These are phyloP conservation scores for Trametes hirsuta DNA, from an alignment of 1,284 basidiomycete species.

Conservation along the genomic window DNA sequence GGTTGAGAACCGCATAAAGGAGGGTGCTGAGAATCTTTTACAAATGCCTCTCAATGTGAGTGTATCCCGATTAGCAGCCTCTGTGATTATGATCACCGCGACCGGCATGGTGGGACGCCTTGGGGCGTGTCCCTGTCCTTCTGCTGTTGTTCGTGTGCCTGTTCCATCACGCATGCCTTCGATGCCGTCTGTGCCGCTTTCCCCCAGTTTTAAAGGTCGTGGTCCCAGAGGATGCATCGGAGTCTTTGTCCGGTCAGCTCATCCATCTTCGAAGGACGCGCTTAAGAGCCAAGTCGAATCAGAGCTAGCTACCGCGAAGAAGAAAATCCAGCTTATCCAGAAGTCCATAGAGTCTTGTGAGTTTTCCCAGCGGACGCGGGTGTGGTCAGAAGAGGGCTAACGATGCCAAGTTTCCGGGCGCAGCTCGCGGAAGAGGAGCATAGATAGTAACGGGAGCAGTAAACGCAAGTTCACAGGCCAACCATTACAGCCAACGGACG, in stretches of 20 bases:
- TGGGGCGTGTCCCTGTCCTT: not conserved
- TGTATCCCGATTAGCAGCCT: constrained; percentile 5
- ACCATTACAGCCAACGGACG: constrained; percentile 16
- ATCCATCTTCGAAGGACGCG: constrained; percentile 47
- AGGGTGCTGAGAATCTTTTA: constrained; percentile 85
- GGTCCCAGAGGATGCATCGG: not conserved
- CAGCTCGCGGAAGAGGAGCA: constrained; percentile 41
- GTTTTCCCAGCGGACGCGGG: constrained; percentile 1
- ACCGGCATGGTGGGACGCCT: not conserved
- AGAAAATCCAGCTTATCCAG: constrained; percentile 69
- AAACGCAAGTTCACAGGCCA: constrained; percentile 45
- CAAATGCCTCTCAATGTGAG: constrained; percentile 66
- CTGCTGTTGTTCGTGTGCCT: not conserved
- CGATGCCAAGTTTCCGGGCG: constrained; percentile 42
- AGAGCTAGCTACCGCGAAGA: constrained; percentile 74
- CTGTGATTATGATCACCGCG: not conserved
- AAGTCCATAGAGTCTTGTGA: constrained; percentile 65
- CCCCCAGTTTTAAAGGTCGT: constrained; percentile 1
- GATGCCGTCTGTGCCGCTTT: not conserved
- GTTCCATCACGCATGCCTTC: not conserved
- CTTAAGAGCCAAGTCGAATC: constrained; percentile 75
- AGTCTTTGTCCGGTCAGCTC: constrained; percentile 9
- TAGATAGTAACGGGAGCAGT: constrained; percentile 25
- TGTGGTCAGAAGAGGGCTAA: not conserved
- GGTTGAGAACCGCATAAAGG: constrained; percentile 77